Base-by-base conservation (phyloP, 148 eudicot genomes). In the Salicornia ramosissima region DNA sequence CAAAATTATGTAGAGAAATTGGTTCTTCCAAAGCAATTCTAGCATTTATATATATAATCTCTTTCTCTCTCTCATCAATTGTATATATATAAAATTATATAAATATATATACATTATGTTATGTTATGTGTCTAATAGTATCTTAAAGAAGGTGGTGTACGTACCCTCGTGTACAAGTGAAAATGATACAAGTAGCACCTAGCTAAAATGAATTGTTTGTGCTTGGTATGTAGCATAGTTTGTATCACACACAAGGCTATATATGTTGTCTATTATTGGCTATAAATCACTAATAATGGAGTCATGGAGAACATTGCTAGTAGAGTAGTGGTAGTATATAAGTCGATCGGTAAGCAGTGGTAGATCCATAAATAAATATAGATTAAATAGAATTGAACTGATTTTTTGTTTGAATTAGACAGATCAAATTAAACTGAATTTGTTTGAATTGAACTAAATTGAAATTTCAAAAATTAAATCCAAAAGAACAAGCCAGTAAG, bases 11-110 rank as follows among this genome's bases (percentile, higher is more conserved):
- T 45, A 54, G 58, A 74, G 78, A 54, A 71, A 78, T 36, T 68
- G 77, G 73, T 80, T 76, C 71, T 78, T 77, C 66, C 83, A 75
- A 83, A 79, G 79, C 83, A 82, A 64, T 64, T 76, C 61, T 57
- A 47, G 65, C 60, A 67, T 77, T 71, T 77, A 77, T 82, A 83
- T 77, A 77, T 82, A 83, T 72, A 51, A 72, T 70, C 77, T 67
- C 36, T 21, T 7, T 42, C 39, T 43, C 64, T 73, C 56, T 55
- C 64, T 65, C 63, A 29, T 26, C 21, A 42, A 3, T 40, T 10
- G 5, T 30, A 33, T 10, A 51, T 7, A 13, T 13, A 16, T 25
- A 4, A 11, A 13, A 42, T 19, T 40, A 26, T 15, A 28, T 54
- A 39, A 39, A 25, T 40, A 49, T 22, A 54, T 33, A 33, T 33